Evolutionary conservation across 23 red algal genomes (phyloP), one percentile per base, ranked within the genome.

Genomic region (Gracilaria gracilis): DNA sequence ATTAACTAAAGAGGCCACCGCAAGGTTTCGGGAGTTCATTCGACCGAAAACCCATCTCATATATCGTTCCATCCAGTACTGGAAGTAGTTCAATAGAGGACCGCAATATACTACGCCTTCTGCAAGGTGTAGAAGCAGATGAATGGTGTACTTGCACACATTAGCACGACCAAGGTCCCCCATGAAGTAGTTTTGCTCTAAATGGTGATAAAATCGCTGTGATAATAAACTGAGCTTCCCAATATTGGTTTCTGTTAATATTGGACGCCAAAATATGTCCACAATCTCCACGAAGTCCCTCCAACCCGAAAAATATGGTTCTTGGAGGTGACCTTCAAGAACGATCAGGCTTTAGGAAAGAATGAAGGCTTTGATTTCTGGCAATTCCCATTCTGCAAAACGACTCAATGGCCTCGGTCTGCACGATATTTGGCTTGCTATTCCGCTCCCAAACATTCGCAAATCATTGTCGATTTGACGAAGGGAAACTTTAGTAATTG

Each of bases 61-160:
- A 70, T 69, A 85, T 24, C 81, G 24, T 44, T 85, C 81, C 57
- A 85, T 47, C 61, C 61, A 73, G 24, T 66, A 85, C 0, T 85
- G 81, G 4, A 29, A 67, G 25, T 67, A 85, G 27, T 85, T 85
- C 27, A 65, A 0, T 25, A 19, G 61, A 29, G 31, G 61, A 37
- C 38, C 61, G 21, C 24, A 46, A 1, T 44, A 9, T 15, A 69
- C 20, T 44, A 85, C 9, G 34, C 50, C 38, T 49, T 85, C 61
- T 21, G 42, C 17, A 23, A 85, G 39, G 37, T 72, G 23, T 39
- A 66, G 62, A 58, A 85, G 31, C 29, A 70, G 19, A 70, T 85
- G 57, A 20, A 83, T 58, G 32, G 49, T 48, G 31, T 47, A 70
- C 62, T 50, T 70, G 81, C 61, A 67, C 40, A 44, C 2, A 23